These are phyloP conservation scores for Sherardia arvensis DNA, from an alignment of 257 asterid species.

Conservation along the genomic window DNA sequence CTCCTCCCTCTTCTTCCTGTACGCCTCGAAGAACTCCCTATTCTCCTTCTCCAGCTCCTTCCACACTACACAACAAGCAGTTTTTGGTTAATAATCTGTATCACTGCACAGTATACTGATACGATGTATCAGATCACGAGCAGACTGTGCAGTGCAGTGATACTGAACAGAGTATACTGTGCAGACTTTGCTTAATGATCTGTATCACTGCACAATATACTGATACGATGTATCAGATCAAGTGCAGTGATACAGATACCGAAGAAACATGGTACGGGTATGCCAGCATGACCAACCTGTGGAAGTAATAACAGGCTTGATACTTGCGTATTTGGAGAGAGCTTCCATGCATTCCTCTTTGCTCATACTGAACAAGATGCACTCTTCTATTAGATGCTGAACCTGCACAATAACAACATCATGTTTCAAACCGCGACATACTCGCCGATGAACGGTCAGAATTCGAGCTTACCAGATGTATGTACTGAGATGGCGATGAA, in stretches of 20 bases:
- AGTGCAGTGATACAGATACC: too few species aligned
- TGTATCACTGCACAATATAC: too few species aligned
- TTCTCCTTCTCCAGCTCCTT: conserved; percentile 74
- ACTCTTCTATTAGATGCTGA: conserved; percentile 42
- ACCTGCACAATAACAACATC: conserved; percentile 21
- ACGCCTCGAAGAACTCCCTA: conserved; percentile 28
- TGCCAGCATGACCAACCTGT: conserved; percentile 38
- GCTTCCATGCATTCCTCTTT: conserved; percentile 56
- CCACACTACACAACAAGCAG: conserved; percentile 50
- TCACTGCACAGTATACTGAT: too few species aligned
- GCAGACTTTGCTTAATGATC: too few species aligned
- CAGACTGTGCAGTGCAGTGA: too few species aligned
- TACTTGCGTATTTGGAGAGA: conserved; percentile 42
- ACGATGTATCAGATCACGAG: too few species aligned
- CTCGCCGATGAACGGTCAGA: background rate
- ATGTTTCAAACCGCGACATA: background rate
- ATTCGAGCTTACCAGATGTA: conserved; percentile 43
- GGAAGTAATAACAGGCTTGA: conserved; percentile 36
- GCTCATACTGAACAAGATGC: conserved; percentile 33
- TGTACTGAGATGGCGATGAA: conserved; percentile 59
- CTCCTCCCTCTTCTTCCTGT: conserved; percentile 35
- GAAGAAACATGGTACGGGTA: background rate
- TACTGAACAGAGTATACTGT: too few species aligned
- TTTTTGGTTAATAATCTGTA: too few species aligned
- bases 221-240: too few species aligned